phyloP scores from a whole-genome alignment of 176 grass and related monocot species.

The Zea luxurians region DNA sequence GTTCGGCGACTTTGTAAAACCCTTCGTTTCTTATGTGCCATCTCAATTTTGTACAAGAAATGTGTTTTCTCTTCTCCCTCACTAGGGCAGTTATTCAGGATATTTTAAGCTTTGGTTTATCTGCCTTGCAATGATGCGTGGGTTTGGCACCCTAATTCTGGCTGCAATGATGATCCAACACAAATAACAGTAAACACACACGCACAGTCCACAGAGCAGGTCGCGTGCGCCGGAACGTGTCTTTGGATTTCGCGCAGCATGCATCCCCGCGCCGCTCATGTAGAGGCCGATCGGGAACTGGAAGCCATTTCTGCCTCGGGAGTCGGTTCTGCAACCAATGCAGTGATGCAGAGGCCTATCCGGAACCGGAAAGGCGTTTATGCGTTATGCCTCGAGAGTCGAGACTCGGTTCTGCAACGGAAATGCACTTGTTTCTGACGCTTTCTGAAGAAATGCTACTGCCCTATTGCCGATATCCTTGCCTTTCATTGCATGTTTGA shows the following conservation, averaged over 20 bases:
- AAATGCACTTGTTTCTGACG: not conserved
- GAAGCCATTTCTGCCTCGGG: slow-evolving; percentile 2
- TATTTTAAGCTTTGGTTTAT: not conserved
- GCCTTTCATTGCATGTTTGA: not conserved
- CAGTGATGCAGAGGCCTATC: no score
- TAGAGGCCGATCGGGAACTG: not conserved
- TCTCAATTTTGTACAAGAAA: slow-evolving; percentile 7
- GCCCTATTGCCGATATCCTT: not conserved
- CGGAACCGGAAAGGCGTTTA: no score
- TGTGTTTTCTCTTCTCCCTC: not conserved
- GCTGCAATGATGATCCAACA: not conserved
- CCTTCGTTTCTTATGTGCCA: not conserved
- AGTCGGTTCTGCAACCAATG: not conserved
- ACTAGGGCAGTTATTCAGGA: slow-evolving; percentile 5
- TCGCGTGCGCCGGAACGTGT: not conserved
- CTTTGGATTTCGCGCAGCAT: not conserved
- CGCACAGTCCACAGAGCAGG: no score
- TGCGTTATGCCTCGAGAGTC: no score
- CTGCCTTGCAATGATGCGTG: not conserved
- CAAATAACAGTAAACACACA: not conserved
- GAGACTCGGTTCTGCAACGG: no score
- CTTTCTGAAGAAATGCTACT: not conserved
- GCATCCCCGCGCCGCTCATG: not conserved
- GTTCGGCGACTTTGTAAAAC: not conserved
- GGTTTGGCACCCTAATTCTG: not conserved